Percentiles rank a stretch among this genome's conserved stretches.
Conservation (phyloP, 257 asterid genomes). For the Capsicum pubescens region DNA sequence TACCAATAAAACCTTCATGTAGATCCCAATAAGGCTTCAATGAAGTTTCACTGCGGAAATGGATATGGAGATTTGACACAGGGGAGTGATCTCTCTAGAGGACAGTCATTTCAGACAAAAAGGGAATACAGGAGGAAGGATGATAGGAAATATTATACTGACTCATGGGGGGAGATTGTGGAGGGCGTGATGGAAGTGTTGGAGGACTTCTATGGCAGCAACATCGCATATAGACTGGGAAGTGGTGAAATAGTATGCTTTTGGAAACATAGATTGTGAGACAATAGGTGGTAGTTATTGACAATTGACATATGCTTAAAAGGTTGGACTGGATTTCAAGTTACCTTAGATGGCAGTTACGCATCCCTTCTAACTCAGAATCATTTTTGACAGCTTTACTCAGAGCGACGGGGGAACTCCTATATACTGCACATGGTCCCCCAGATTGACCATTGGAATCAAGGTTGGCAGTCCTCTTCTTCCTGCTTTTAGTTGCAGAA, state of each 20-base stretch:
- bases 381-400: conserved; percentile 94
- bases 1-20: conserved; percentile 14
- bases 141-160: neutral
- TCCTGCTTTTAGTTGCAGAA: conserved; percentile 38
- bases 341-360: conserved; percentile 86
- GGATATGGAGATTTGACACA: conserved; percentile 8
- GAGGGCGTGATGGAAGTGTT: neutral
- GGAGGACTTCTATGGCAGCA: conserved; percentile 25
- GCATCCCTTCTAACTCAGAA: conserved; percentile 95
- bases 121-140: neutral
- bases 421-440: conserved; percentile 57
- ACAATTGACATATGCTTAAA: conserved; percentile 18
- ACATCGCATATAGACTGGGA: neutral
- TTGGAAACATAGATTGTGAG: neutral
- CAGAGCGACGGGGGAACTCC: conserved; percentile 82
- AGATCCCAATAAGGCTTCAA: conserved; percentile 15
- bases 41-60: neutral
- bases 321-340: conserved; percentile 23
- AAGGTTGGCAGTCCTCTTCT: conserved; percentile 35
- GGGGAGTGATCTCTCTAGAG: neutral
- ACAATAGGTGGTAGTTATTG: conserved; percentile 21
- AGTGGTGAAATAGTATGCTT: conserved; percentile 1
- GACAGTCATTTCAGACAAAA: neutral
- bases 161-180: neutral
- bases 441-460: conserved; percentile 41